phyloP scores from a whole-genome alignment of 495 filamentous ascomycete species.

The Penicillium waksmanii region DNA sequence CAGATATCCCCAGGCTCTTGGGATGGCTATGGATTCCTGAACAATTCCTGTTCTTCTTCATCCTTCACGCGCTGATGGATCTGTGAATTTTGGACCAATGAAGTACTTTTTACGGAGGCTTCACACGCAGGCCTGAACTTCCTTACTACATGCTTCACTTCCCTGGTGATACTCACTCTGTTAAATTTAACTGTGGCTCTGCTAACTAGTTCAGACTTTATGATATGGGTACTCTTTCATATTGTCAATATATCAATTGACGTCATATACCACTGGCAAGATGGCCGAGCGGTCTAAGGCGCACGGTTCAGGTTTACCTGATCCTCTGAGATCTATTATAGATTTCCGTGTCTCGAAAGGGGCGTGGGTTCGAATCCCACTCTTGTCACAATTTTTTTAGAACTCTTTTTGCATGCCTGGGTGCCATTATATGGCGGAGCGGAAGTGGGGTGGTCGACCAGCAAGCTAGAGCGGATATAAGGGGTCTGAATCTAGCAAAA shows the following conservation, averaged over 20 bases:
- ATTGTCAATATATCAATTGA: background rate
- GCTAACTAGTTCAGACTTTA: background rate
- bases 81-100: too few relatives aligned
- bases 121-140: too few relatives aligned
- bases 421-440: background rate
- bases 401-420: background rate
- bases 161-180: too few relatives aligned
- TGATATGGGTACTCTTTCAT: background rate
- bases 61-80: too few relatives aligned
- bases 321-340: constrained; percentile 14
- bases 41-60: too few relatives aligned
- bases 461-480: too few relatives aligned
- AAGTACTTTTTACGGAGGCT: too few relatives aligned
- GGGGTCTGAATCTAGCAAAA: background rate
- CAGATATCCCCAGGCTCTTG: too few relatives aligned
- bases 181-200: too few relatives aligned
- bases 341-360: constrained; percentile 29
- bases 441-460: too few relatives aligned
- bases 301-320: constrained; percentile 34
- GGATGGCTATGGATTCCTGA: too few relatives aligned
- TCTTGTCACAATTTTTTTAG: constrained; percentile 32
- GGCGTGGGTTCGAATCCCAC: constrained; percentile 46
- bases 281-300: constrained; percentile 39
- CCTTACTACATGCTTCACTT: too few relatives aligned
- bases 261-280: constrained; percentile 18